Conservation (phyloP, 2,329 filamentous ascomycete genomes). For the Aspergillus terreus region DNA sequence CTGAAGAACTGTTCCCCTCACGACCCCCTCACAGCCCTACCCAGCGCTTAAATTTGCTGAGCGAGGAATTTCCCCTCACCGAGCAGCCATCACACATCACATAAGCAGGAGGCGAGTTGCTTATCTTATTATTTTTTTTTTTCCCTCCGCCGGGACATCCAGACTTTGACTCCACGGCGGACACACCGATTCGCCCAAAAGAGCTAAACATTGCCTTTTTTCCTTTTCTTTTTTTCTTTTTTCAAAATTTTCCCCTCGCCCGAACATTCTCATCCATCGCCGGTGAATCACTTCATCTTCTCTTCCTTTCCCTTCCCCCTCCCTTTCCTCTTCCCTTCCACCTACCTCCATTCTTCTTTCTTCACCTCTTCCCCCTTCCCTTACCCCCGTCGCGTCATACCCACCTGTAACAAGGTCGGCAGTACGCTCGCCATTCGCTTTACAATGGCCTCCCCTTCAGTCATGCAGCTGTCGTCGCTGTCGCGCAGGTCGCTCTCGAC, state of each 20-base stretch:
- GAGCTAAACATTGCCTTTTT: slow-evolving; percentile 20
- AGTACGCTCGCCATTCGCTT: slow-evolving; percentile 32
- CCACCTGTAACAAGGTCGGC: slow-evolving; percentile 30
- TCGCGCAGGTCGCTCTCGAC: slow-evolving; percentile 36
- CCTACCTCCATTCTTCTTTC: neutral
- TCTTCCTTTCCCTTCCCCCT: slow-evolving; percentile 1
- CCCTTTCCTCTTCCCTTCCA: slow-evolving; percentile 1
- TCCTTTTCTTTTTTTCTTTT: slow-evolving; percentile 7
- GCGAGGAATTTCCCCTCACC: slow-evolving; percentile 3
- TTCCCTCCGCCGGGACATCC: neutral
- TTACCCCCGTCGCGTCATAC: slow-evolving; percentile 14
- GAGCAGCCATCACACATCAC: neutral
- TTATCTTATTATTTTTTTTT: too few relatives aligned
- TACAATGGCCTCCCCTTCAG: slow-evolving; percentile 27
- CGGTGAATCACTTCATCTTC: slow-evolving; percentile 10
- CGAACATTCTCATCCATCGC: too few relatives aligned
- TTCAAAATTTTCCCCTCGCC: neutral
- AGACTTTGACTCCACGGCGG: slow-evolving; percentile 4
- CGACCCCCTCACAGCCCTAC: slow-evolving; percentile 12
- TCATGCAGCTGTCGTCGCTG: slow-evolving; percentile 33
- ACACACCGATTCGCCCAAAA: slow-evolving; percentile 37
- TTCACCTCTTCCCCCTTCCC: slow-evolving; percentile 7
- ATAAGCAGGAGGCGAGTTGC: too few relatives aligned
- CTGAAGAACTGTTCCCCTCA: slow-evolving; percentile 10
- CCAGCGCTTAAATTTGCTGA: slow-evolving; percentile 1